Conservation (phyloP, 2,329 filamentous ascomycete species). For the Herpotrichia juniperi region DNA sequence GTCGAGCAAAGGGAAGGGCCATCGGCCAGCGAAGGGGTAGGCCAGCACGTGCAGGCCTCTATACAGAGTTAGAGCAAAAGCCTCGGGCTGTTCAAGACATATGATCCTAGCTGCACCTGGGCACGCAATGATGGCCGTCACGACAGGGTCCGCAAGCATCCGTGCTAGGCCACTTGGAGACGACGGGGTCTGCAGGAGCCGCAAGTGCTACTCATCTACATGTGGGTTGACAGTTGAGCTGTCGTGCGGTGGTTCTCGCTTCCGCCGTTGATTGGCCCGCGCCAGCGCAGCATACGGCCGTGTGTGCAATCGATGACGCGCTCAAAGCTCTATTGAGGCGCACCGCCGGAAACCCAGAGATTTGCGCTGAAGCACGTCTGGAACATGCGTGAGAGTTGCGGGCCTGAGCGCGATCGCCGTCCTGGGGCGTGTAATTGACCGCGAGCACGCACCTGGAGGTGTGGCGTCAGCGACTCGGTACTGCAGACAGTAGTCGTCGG, state of each 20-base stretch:
- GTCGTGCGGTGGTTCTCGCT: neutral
- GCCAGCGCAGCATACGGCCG: neutral
- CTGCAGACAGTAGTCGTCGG: neutral
- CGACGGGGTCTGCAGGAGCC: neutral
- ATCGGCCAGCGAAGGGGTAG: neutral
- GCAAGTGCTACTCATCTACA: conserved; percentile 8
- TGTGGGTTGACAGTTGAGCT: conserved; percentile 4
- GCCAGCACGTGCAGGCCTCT: too few relatives aligned
- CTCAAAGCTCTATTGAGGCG: conserved; percentile 3
- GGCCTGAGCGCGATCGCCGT: too few relatives aligned
- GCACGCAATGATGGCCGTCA: neutral
- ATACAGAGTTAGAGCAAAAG: neutral
- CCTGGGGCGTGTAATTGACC: too few relatives aligned
- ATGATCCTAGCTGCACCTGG: neutral
- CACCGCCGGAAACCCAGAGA: neutral
- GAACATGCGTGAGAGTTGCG: too few relatives aligned
- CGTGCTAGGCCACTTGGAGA: neutral
- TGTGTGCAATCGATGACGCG: conserved; percentile 35
- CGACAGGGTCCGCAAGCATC: neutral
- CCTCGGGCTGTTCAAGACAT: neutral
- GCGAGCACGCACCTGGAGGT: too few relatives aligned
- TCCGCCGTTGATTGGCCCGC: neutral
- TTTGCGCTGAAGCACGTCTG: too few relatives aligned
- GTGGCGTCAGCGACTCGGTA: too few relatives aligned
- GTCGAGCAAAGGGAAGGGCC: neutral